A percentile compares a stretch with the other conserved stretches of the same genome.
These are phyloP conservation scores for Colletotrichum spaethianum DNA, from an alignment of 2,329 filamentous ascomycete species.

Conservation along the genomic window DNA sequence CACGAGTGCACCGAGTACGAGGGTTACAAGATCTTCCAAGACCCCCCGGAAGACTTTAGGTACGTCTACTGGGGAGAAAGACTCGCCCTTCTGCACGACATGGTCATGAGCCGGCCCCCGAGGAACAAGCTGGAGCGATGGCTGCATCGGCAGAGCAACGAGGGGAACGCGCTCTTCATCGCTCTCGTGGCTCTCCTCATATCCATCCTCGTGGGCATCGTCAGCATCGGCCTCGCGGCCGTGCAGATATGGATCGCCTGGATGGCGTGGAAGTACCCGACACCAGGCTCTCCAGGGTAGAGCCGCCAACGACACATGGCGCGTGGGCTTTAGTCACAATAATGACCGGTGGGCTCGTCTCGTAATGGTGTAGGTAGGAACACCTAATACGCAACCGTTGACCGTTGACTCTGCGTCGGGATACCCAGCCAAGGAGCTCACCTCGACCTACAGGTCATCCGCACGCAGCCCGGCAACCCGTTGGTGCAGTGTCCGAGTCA, in stretches of 20 bases:
- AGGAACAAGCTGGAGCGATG: slow-evolving; percentile 33
- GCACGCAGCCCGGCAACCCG: neutral
- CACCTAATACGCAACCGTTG: too few relatives aligned
- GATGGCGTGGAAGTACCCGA: slow-evolving; percentile 19
- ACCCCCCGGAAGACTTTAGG: slow-evolving; percentile 7
- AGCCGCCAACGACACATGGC: too few relatives aligned
- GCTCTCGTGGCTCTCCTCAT: slow-evolving; percentile 33
- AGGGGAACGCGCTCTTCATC: slow-evolving; percentile 37
- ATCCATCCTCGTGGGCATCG: slow-evolving; percentile 32
- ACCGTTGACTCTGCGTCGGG: too few relatives aligned
- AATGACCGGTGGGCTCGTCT: too few relatives aligned
- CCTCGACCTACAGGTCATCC: neutral
- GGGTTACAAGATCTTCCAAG: slow-evolving; percentile 2
- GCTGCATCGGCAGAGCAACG: slow-evolving; percentile 37
- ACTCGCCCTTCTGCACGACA: slow-evolving; percentile 24
- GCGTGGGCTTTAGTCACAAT: too few relatives aligned
- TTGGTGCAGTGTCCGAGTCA: neutral
- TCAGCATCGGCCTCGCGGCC: slow-evolving; percentile 19
- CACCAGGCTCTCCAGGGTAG: neutral
- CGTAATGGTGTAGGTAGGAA: too few relatives aligned
- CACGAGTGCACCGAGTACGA: slow-evolving; percentile 15
- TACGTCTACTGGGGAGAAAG: slow-evolving; percentile 38
- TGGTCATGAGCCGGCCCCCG: slow-evolving; percentile 18
- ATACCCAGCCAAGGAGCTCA: neutral
- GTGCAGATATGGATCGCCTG: slow-evolving; percentile 39